Evolutionary conservation across 2,329 filamentous ascomycete species (phyloP).

Genomic region (Xylaria hypoxylon): DNA sequence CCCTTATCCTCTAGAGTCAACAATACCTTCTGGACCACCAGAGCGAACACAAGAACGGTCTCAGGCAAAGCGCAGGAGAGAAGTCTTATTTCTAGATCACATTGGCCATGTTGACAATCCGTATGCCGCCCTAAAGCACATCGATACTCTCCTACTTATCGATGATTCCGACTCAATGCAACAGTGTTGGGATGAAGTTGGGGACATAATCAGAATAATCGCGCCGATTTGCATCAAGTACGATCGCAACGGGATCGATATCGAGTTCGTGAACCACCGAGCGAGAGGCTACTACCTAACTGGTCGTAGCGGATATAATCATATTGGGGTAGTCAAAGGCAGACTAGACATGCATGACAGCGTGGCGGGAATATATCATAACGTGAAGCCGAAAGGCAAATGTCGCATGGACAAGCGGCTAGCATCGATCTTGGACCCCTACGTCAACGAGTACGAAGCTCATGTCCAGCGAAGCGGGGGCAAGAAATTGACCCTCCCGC

Average conservation of each 20-base stretch:
- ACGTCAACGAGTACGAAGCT: slow-evolving; percentile 37
- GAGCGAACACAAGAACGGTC: background rate
- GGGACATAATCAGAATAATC: slow-evolving; percentile 70
- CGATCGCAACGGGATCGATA: slow-evolving; percentile 76
- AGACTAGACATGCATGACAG: slow-evolving; percentile 44
- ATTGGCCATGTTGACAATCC: slow-evolving; percentile 60
- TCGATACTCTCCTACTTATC: slow-evolving; percentile 80
- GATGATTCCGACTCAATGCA: slow-evolving; percentile 79
- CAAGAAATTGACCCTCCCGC: slow-evolving; percentile 58
- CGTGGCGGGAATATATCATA: slow-evolving; percentile 46
- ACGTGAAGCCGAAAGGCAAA: slow-evolving; percentile 41
- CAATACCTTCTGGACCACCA: slow-evolving; percentile 36
- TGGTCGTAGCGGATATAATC: slow-evolving; percentile 40
- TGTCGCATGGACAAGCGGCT: slow-evolving; percentile 41
- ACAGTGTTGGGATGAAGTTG: slow-evolving; percentile 72
- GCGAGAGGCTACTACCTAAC: slow-evolving; percentile 26
- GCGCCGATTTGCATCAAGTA: slow-evolving; percentile 74
- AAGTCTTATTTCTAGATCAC: slow-evolving; percentile 17
- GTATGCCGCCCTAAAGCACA: slow-evolving; percentile 72
- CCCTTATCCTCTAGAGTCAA: slow-evolving; percentile 41
- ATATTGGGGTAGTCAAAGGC: slow-evolving; percentile 43
- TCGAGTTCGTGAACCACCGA: slow-evolving; percentile 76
- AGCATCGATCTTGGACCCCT: slow-evolving; percentile 38
- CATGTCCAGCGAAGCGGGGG: background rate
- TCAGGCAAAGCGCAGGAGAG: background rate